Base-by-base conservation (phyloP, 2,329 filamentous ascomycete genomes). In the Diplodia corticola region DNA sequence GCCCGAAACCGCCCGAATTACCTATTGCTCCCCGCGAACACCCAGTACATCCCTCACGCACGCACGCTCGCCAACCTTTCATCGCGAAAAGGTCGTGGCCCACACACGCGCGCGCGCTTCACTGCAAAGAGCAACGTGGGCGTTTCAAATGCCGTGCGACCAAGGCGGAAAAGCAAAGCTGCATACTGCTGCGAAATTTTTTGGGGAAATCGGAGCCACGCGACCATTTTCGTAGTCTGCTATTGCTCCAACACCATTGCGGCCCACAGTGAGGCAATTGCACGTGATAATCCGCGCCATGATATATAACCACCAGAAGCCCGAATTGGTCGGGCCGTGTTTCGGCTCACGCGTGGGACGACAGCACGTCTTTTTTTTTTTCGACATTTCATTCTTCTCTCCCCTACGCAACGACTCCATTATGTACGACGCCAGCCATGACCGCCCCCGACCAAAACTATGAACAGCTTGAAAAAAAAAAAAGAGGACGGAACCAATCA, bases 251-350 rank as follows among this genome's bases (percentile, higher is more conserved):
- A 17, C 57, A 49, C 28, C 57, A 61, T 61, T 28, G 2, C 26
- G 57, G 44, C 44, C 57, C 57, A 61, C 57, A 61, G 57, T 61
- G 57, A 61, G 57, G 57, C 28, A 61, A 61, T 61, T 49, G 33
- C 57, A 61, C 57, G 57, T 61, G 57, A 61, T 35, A 17, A 28
- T 13, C n/a, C 4, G 20, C 24, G 44, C 22, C 10, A 7, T 24
- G 4, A 49, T 61, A 59, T 57, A 57, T 60, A 17, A 12, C 22
- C 28, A 30, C 6, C 28, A n/a, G 28, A 17, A 2, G 4, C 26
- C 57, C 44, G 3, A 3, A 15, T 7, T 10, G 3, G 13, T 35
- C 12, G 0, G 17, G 7, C 26, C 28, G 1, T 17, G 44, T 33
- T 60, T 20, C 30, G 51, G 9, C 28, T 35, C 12, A 9, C 30